Percentiles rank a stretch among this genome's conserved stretches.
Conservation (phyloP, 257 asterid genomes). For the Salvia splendens region DNA sequence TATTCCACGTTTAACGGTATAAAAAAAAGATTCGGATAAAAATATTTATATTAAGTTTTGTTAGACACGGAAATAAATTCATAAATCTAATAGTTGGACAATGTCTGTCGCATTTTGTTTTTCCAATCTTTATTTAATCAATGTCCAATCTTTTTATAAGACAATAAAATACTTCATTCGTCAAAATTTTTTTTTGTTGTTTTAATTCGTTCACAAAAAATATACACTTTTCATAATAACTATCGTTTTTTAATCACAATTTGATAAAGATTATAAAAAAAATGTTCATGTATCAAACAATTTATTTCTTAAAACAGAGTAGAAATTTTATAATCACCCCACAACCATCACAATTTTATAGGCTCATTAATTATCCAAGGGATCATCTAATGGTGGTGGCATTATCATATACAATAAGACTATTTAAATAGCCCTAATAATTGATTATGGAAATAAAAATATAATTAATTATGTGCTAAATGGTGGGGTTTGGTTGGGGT, state of each 20-base stretch:
- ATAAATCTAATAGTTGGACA: too few species aligned
- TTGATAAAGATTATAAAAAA: too few species aligned
- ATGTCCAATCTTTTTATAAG: too few species aligned
- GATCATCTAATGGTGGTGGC: neutral
- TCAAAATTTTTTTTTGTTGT: too few species aligned
- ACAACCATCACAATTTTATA: neutral
- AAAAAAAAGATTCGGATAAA: too few species aligned
- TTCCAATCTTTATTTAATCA: too few species aligned
- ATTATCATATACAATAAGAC: neutral
- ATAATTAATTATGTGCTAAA: neutral
- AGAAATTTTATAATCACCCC: neutral
- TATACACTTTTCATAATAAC: too few species aligned
- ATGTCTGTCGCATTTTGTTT: too few species aligned
- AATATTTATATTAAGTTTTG: neutral
- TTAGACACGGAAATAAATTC: neutral
- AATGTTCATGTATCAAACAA: too few species aligned
- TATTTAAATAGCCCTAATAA: conserved; percentile 1
- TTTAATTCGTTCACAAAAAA: too few species aligned
- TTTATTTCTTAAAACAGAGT: neutral
- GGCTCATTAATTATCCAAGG: neutral
- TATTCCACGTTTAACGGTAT: neutral
- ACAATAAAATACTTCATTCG: too few species aligned
- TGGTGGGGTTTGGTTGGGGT: conserved; percentile 35
- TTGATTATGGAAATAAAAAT: neutral
- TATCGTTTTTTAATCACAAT: too few species aligned